Evolutionary conservation across 2,329 filamentous ascomycete genomes (phyloP).

Genomic region (Meredithiella fracta): DNA sequence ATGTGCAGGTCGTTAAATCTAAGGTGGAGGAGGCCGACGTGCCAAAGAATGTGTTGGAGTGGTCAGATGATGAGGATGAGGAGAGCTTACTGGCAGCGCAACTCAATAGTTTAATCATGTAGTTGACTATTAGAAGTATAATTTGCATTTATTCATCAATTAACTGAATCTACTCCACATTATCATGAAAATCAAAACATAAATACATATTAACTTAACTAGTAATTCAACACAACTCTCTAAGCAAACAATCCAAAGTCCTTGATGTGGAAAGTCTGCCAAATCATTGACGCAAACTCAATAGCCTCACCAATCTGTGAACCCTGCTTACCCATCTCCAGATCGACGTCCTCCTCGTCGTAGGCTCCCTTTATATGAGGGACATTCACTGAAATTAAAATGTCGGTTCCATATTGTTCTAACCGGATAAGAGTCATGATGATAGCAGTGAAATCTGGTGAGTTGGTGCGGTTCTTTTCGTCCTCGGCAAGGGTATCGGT

Average conservation of each 20-base stretch:
- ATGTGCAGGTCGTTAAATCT: conserved; percentile 15
- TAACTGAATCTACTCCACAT: background rate
- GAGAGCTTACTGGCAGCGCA: conserved; percentile 9
- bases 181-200: no score
- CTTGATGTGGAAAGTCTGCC: conserved; percentile 58
- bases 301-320: conserved; percentile 51
- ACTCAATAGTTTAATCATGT: conserved; percentile 7
- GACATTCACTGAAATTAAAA: conserved; percentile 76
- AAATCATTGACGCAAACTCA: conserved; percentile 50
- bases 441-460: conserved; percentile 53
- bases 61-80: conserved; percentile 3
- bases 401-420: conserved; percentile 57
- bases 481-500: conserved; percentile 35
- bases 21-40: conserved; percentile 18
- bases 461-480: conserved; percentile 17
- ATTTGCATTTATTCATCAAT: background rate
- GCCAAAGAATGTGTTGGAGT: background rate
- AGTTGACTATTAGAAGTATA: background rate
- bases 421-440: conserved; percentile 64
- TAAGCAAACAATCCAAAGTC: conserved; percentile 58
- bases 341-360: conserved; percentile 53
- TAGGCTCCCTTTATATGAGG: conserved; percentile 66
- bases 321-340: conserved; percentile 47
- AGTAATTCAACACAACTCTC: background rate
- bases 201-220: no score